A percentile compares a stretch with the other conserved stretches of the same genome.
phyloP scores from a whole-genome alignment of 1,139 yeast genomes.

The Geotrichum candidum region DNA sequence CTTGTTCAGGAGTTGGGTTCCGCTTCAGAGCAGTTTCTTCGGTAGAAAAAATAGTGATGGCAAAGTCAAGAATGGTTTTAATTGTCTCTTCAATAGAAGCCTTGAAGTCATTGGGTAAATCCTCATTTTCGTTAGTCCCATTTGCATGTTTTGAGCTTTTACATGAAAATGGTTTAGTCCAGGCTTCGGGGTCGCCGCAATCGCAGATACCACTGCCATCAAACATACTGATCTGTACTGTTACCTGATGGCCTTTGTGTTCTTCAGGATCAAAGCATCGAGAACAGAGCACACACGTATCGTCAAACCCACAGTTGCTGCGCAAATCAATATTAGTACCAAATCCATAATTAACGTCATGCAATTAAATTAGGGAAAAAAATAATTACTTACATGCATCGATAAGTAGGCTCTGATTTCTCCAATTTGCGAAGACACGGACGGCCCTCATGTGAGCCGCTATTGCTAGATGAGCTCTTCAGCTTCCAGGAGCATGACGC shows the following conservation, averaged over 20 bases:
- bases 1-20: conserved; percentile 24
- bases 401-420: conserved; percentile 77
- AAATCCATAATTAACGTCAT: not conserved
- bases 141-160: conserved; percentile 29
- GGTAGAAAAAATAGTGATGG: conserved; percentile 60
- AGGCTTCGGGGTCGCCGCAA: conserved; percentile 87
- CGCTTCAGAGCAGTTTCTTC: conserved; percentile 39
- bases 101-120: conserved; percentile 29
- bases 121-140: conserved; percentile 17
- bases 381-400: conserved; percentile 45
- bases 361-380: not conserved
- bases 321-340: not conserved
- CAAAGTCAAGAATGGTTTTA: conserved; percentile 58
- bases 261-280: conserved; percentile 64
- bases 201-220: conserved; percentile 94
- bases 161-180: conserved; percentile 55
- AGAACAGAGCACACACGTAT: conserved; percentile 79
- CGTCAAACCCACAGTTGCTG: conserved; percentile 74
- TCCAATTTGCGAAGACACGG: conserved; percentile 74
- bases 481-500: not conserved
- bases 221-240: conserved; percentile 62
- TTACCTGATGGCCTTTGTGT: conserved; percentile 73
- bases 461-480: not conserved
- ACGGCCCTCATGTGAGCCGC: conserved; percentile 36
- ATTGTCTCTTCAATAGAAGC: conserved; percentile 39